phyloP scores from a whole-genome alignment of 2,329 filamentous ascomycete species.

The Trichoderma sp. region DNA sequence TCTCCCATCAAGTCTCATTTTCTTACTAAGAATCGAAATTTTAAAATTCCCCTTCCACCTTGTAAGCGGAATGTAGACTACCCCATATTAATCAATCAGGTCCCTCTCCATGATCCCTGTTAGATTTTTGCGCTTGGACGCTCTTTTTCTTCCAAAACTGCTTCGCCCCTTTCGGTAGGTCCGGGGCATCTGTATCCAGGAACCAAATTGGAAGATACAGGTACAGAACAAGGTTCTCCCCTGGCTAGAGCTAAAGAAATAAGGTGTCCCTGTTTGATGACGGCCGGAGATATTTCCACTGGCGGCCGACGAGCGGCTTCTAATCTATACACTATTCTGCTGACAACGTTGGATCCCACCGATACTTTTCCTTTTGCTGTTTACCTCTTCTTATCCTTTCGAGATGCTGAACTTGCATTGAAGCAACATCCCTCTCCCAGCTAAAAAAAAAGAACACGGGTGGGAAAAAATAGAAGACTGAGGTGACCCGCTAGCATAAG shows the following conservation, averaged over 20 bases:
- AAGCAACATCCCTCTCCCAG: neutral
- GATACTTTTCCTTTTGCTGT: neutral
- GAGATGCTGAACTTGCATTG: neutral
- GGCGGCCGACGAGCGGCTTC: slow-evolving; percentile 13
- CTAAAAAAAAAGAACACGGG: neutral
- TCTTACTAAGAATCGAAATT: neutral
- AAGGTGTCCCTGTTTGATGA: neutral
- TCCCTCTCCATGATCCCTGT: neutral
- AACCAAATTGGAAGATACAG: neutral
- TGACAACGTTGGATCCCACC: neutral
- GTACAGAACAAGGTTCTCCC: neutral
- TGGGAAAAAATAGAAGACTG: neutral
- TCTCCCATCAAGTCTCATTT: neutral
- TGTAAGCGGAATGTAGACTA: neutral
- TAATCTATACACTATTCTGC: neutral
- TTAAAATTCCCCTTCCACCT: neutral
- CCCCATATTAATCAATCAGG: slow-evolving; percentile 12
- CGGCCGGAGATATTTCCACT: slow-evolving; percentile 6
- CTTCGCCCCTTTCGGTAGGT: slow-evolving; percentile 19
- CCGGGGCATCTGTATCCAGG: neutral
- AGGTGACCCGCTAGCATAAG: slow-evolving; percentile 8
- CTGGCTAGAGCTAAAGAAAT: neutral
- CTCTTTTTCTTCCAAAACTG: neutral
- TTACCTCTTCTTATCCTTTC: neutral
- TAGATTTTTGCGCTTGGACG: neutral